Evolutionary conservation across 306 rosid genomes (phyloP).

Genomic region (Benincasa hispida): DNA sequence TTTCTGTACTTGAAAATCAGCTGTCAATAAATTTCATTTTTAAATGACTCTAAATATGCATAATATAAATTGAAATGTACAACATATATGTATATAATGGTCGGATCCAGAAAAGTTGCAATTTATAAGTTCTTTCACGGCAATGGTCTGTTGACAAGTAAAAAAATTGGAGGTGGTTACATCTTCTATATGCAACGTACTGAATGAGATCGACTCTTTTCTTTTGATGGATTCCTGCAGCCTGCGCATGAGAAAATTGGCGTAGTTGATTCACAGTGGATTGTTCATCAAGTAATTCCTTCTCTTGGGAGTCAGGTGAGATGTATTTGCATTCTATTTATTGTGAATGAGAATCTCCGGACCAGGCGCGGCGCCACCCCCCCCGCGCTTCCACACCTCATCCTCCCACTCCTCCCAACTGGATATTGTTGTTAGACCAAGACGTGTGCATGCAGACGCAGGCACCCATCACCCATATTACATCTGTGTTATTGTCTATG

Average conservation of each 20-base stretch:
- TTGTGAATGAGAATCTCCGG: not conserved
- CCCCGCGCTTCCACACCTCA: too few relatives aligned
- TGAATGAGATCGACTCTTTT: not conserved
- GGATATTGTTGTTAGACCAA: too few relatives aligned
- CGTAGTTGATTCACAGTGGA: slow-evolving; percentile 96
- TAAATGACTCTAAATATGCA: not conserved
- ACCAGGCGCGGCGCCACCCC: too few relatives aligned
- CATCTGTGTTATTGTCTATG: not conserved
- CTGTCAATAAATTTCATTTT: not conserved
- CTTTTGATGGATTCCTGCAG: slow-evolving; percentile 25
- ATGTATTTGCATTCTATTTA: not conserved
- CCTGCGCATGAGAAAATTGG: slow-evolving; percentile 97
- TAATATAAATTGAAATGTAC: not conserved
- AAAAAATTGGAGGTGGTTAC: not conserved
- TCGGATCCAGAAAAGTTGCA: not conserved
- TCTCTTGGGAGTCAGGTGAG: slow-evolving; percentile 86
- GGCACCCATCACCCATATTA: not conserved
- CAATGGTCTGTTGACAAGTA: not conserved
- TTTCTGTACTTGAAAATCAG: slow-evolving; percentile 5
- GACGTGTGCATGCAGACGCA: not conserved
- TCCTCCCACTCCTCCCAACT: too few relatives aligned
- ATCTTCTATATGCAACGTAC: not conserved
- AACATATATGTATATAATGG: not conserved
- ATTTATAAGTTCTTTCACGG: not conserved
- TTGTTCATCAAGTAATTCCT: slow-evolving; percentile 91